Conservation (phyloP, 1,284 basidiomycete species). For the Moniliophthora roreri region DNA sequence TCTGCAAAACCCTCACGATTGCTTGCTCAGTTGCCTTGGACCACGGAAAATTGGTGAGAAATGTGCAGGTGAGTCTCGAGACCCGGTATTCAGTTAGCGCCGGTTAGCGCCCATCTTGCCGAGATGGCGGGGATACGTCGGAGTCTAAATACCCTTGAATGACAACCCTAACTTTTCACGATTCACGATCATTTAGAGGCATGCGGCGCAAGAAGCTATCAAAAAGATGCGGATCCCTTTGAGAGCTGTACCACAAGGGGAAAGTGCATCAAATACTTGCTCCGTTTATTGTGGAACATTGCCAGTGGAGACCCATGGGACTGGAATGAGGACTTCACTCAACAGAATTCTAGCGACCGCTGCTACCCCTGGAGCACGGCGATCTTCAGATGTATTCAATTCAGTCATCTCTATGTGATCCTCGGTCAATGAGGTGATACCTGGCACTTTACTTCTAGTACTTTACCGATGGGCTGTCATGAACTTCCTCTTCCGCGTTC, state of each 20-base stretch:
- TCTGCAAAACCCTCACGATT: no score
- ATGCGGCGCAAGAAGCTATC: slow-evolving; percentile 5
- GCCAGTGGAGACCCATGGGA: not conserved
- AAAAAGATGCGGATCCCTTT: slow-evolving; percentile 2
- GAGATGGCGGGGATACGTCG: no score
- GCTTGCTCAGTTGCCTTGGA: no score
- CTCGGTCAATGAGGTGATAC: slow-evolving; percentile 1
- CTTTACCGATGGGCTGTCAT: not conserved
- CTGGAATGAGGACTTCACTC: not conserved
- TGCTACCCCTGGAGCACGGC: not conserved
- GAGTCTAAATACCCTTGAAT: no score
- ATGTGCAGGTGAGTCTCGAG: no score
- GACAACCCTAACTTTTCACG: no score
- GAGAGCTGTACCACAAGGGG: not conserved
- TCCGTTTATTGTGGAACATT: not conserved
- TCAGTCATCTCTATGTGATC: not conserved
- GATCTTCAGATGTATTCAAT: slow-evolving; percentile 3
- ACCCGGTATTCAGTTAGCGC: no score
- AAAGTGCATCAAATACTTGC: not conserved
- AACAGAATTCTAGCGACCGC: not conserved
- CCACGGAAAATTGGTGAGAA: no score
- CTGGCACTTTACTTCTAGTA: not conserved
- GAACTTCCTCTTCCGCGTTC: not conserved
- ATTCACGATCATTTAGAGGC: not conserved
- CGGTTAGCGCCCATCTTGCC: no score